A percentile compares a stretch with the other conserved stretches of the same genome.
phyloP scores from a whole-genome alignment of 352 stramenopile species.

The Sclerospora graminicola region DNA sequence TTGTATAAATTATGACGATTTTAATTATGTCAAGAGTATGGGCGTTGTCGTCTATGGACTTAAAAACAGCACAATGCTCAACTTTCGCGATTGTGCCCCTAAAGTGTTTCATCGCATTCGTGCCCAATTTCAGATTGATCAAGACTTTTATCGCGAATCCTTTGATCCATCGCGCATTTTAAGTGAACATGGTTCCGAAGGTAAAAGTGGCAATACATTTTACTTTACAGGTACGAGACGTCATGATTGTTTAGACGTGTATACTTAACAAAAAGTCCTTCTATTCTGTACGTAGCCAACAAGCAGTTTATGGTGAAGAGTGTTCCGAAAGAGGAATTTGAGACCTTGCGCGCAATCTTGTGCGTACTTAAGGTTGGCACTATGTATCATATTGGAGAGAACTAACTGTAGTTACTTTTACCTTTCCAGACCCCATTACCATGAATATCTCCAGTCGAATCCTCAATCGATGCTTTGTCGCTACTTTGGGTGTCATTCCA shows the following conservation, averaged over 20 bases:
- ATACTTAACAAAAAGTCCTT: background rate
- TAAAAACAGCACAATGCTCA: constrained; percentile 43
- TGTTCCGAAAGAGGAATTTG: constrained; percentile 77
- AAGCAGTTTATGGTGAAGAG: constrained; percentile 86
- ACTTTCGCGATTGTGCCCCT: constrained; percentile 65
- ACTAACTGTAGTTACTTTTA: constrained; percentile 1
- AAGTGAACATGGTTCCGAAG: constrained; percentile 70
- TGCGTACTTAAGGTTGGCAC: constrained; percentile 12
- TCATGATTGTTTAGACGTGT: background rate
- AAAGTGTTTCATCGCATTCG: constrained; percentile 75
- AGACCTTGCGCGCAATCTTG: constrained; percentile 70
- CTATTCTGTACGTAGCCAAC: constrained; percentile 35
- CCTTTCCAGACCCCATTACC: constrained; percentile 52
- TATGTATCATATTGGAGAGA: background rate
- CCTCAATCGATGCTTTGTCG: constrained; percentile 63
- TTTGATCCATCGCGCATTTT: constrained; percentile 64
- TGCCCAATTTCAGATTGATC: constrained; percentile 61
- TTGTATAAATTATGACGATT: constrained; percentile 43
- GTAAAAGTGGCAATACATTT: constrained; percentile 82
- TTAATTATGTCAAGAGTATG: constrained; percentile 59
- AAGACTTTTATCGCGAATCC: constrained; percentile 59
- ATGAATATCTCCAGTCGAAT: constrained; percentile 68
- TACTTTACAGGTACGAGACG: constrained; percentile 58
- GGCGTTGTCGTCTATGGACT: constrained; percentile 59
- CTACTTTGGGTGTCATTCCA: constrained; percentile 81